Conservation (phyloP, 345 rosid species). For the Melaleuca alternifolia region DNA sequence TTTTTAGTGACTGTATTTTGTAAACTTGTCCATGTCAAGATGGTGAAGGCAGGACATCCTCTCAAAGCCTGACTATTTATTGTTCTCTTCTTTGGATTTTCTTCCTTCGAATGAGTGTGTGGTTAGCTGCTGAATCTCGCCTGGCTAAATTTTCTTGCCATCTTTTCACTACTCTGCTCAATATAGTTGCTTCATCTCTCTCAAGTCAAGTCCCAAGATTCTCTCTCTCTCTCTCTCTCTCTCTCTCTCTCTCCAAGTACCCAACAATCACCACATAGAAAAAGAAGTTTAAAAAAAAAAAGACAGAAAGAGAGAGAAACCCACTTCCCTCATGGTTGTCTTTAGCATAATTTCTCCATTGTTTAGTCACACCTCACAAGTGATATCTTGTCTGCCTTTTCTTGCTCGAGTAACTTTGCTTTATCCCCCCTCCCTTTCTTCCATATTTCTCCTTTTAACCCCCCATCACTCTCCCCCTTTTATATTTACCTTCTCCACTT, state of each 20-base stretch:
- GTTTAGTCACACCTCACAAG: slow-evolving; percentile 36
- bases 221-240: background rate
- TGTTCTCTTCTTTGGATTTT: background rate
- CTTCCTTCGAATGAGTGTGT: background rate
- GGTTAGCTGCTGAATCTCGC: background rate
- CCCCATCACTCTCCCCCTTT: background rate
- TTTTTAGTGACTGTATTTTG: background rate
- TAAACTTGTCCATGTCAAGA: background rate
- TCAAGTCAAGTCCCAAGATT: slow-evolving; percentile 41
- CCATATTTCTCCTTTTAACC: slow-evolving; percentile 16
- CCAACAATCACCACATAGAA: background rate
- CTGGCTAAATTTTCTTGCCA: background rate
- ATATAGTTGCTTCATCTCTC: background rate
- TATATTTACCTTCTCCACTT: background rate
- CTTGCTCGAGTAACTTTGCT: background rate
- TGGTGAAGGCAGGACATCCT: background rate
- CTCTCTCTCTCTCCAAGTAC: slow-evolving; percentile 10
- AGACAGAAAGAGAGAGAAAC: background rate
- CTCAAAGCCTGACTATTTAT: background rate
- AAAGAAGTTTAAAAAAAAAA: background rate
- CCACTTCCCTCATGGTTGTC: slow-evolving; percentile 4
- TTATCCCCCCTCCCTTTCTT: slow-evolving; percentile 21
- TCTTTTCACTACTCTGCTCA: background rate
- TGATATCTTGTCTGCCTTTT: slow-evolving; percentile 26
- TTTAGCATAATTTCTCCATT: slow-evolving; percentile 21